Evolutionary conservation across 2,329 filamentous ascomycete genomes (phyloP), one percentile per base, ranked within the genome.

Genomic region (Colletotrichum aenigma): DNA sequence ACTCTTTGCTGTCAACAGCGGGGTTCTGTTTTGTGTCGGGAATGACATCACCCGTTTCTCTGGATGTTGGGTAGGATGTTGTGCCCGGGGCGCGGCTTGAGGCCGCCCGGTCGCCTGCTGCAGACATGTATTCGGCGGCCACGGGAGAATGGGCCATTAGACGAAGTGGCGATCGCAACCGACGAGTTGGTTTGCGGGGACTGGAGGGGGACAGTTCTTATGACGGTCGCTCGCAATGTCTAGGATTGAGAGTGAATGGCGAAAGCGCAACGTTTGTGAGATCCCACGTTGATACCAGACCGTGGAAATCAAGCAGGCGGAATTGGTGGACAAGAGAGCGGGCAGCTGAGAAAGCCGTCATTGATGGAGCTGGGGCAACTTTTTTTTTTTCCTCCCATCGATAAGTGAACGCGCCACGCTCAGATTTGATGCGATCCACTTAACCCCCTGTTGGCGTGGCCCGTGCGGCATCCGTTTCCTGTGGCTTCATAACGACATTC

Each of bases 21-120:
- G 64, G 80, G 73, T 77, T 83, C 77, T 70, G 77, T 21, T 79
- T 78, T 70, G 86, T 86, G 68, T 87, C 85, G 3, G 90, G 89
- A 4, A 89, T 81, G 6, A 89, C 84, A 72, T 91, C 90, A 43
- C 92, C 92, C 16, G 89, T 90, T 81, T 94, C 92, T 60, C 92
- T 87, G 65, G 92, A 93, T 38, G 66, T 75, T 16, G 73, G 61
- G n/a, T 68, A 78, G 12, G 77, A 77, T 36, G 66, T 70, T 43
- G 75, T 78, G 48, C 77, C 75, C 18, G 77, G 68, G 18, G 38
- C 60, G 18, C 61, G 67, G 66, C 70, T 64, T 34, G 70, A 10
- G 15, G 66, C 61, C 13, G 82, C 79, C 30, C 75, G 76, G 62
- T 84, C 82, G 70, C 85, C 81, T 74, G 80, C 79, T 75, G 80